Evolutionary conservation across 805 yeast species (phyloP), one percentile per base, ranked within the genome.

Genomic region (Cyberlindnera suaveolens): DNA sequence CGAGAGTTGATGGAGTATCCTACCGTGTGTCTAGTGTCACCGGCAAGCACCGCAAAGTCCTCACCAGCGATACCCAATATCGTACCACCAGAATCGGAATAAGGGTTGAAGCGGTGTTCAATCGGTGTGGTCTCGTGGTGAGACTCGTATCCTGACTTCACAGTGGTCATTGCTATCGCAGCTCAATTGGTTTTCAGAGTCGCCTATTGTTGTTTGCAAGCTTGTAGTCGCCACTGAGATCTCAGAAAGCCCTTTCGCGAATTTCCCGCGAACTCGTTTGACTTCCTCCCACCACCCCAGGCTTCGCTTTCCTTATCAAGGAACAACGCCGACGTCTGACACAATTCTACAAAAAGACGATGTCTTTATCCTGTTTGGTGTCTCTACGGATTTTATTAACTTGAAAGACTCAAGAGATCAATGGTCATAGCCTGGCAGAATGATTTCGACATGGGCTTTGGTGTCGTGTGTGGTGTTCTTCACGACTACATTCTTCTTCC

Each of bases 41-140:
- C 98, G 1, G 99, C 99, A 48, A 93, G 72, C 31, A 93, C 93
- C 16, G 96, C 96, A 59, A 89, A 93, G 65, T 93, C 97, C 63
- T 88, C 86, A 40, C 99, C 99, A 1, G 99, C 97, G 65, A 93
- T 93, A 41, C 98, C 99, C 53, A 93, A 70, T 43, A 91, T 90
- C 7, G 98, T 91, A 58, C 99, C 99, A 56, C 99, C 99, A 57
- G 90, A 88, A 65, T 90, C 96, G 27, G 91, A 70, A 70, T 89
- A 89, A 32, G 97, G 97, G 61, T 89, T 88, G 70, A 89, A 89
- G 63, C 84, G 75, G 65, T 90, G 96, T 63, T 89, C 96, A 61
- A 89, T 88, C 47, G 96, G 96, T 30, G 65, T 66, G 10, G 60
- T 58, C 8, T 64, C 68, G 29, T 64, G 64, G 52, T 77, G 85